Conservation (phyloP, 2,329 filamentous ascomycete species). For the Ophiognomonia clavigignenti-juglandacearum region DNA sequence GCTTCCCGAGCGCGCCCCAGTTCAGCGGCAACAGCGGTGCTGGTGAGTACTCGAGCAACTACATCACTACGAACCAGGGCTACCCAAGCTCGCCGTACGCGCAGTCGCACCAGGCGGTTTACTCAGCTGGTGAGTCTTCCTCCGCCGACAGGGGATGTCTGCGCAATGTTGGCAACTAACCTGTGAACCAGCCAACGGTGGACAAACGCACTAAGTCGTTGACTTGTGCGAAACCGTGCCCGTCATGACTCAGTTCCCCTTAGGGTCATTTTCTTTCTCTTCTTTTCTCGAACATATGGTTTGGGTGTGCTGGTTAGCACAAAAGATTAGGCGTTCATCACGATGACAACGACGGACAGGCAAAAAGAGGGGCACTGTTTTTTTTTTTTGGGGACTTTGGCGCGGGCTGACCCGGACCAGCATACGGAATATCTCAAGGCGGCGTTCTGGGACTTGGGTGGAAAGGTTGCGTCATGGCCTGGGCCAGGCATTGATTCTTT, state of each 20-base stretch:
- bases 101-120: conserved; percentile 53
- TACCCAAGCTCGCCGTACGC: conserved; percentile 55
- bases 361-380: not conserved
- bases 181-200: conserved; percentile 22
- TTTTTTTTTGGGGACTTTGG: not conserved
- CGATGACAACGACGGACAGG: not conserved
- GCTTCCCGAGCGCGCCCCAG: conserved; percentile 61
- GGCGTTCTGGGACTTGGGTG: no score
- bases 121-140: no score
- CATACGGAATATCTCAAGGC: no score
- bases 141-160: no score
- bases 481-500: no score
- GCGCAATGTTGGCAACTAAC: conserved; percentile 44
- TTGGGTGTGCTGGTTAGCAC: not conserved
- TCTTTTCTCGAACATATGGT: not conserved
- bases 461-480: no score
- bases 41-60: conserved; percentile 50
- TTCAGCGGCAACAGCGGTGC: conserved; percentile 48
- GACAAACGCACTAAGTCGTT: conserved; percentile 18
- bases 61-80: conserved; percentile 45
- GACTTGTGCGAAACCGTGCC: not conserved
- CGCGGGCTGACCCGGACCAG: not conserved
- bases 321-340: not conserved
- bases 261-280: not conserved
- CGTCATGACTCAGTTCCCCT: not conserved